These are phyloP conservation scores for Phaffomyces antillensis DNA, from an alignment of 805 yeast genomes.

Conservation along the genomic window DNA sequence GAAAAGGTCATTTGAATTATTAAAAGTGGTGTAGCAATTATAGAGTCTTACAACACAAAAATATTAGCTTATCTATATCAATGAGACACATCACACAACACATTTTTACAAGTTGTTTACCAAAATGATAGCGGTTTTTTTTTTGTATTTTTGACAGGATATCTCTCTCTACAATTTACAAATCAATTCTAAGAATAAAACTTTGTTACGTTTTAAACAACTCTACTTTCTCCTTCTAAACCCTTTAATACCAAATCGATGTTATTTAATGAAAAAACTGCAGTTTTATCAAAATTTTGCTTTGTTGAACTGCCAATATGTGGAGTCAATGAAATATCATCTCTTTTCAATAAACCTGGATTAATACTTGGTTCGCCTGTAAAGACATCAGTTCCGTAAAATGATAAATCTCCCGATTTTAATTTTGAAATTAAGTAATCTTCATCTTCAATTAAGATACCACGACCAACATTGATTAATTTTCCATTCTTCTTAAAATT, in stretches of 20 bases:
- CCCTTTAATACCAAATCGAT: constrained; percentile 31
- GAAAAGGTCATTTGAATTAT: too few relatives aligned
- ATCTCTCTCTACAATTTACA: too few relatives aligned
- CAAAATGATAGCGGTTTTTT: too few relatives aligned
- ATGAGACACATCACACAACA: neutral
- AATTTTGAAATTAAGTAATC: constrained; percentile 34
- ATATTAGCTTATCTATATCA: neutral
- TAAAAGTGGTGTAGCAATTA: too few relatives aligned
- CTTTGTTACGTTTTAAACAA: too few relatives aligned
- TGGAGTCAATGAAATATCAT: constrained; percentile 49
- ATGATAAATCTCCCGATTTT: constrained; percentile 38
- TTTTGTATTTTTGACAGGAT: too few relatives aligned
- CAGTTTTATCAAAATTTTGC: constrained; percentile 37
- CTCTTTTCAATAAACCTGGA: constrained; percentile 20
- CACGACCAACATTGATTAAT: constrained; percentile 56
- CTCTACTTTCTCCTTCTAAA: constrained; percentile 19
- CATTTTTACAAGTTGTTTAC: neutral
- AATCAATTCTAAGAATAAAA: too few relatives aligned
- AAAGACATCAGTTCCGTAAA: constrained; percentile 56
- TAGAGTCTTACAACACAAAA: neutral
- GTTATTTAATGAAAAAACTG: constrained; percentile 37
- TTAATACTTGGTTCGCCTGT: constrained; percentile 45
- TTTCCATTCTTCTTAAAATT: constrained; percentile 34
- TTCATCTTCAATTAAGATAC: constrained; percentile 42
- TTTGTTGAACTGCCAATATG: constrained; percentile 56